Evolutionary conservation across 306 rosid genomes (phyloP).

Genomic region (Dalbergia cochinchinensis): DNA sequence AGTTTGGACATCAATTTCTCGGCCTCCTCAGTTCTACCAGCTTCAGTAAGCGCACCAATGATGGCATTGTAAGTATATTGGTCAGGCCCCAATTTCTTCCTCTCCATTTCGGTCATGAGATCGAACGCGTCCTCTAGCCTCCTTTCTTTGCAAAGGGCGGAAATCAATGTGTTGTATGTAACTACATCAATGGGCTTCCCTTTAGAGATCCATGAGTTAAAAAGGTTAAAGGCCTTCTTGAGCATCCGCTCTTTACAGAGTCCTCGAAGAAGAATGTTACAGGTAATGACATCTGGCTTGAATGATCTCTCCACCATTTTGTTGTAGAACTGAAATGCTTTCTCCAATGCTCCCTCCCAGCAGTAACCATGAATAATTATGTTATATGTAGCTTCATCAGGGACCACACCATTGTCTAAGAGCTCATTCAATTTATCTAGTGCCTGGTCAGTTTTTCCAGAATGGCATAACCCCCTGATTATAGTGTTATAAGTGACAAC

Average conservation of each 20-base stretch:
- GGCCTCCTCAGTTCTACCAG: conserved; percentile 74
- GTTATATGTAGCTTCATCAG: conserved; percentile 79
- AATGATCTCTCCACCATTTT: conserved; percentile 72
- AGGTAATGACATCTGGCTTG: conserved; percentile 73
- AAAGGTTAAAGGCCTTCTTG: conserved; percentile 81
- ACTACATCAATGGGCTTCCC: conserved; percentile 70
- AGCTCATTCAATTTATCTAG: conserved; percentile 79
- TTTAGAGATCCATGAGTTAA: conserved; percentile 71
- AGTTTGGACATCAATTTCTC: conserved; percentile 63
- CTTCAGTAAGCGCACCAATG: conserved; percentile 57
- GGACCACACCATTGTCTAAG: conserved; percentile 68
- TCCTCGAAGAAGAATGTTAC: conserved; percentile 85
- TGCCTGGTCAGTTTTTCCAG: conserved; percentile 75
- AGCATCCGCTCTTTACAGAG: conserved; percentile 76
- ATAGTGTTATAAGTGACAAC: conserved; percentile 73
- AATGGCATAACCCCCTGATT: conserved; percentile 76
- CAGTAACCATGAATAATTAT: conserved; percentile 84
- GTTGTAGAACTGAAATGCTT: conserved; percentile 87
- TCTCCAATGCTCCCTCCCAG: conserved; percentile 74
- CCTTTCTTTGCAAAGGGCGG: conserved; percentile 77
- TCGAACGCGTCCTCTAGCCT: conserved; percentile 70
- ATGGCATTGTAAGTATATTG: conserved; percentile 70
- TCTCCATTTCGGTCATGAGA: conserved; percentile 76
- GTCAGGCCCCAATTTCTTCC: conserved; percentile 69
- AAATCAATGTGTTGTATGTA: conserved; percentile 84